Evolutionary conservation across 1,284 basidiomycete genomes (phyloP).

Genomic region (Nidula niveotomentosa): DNA sequence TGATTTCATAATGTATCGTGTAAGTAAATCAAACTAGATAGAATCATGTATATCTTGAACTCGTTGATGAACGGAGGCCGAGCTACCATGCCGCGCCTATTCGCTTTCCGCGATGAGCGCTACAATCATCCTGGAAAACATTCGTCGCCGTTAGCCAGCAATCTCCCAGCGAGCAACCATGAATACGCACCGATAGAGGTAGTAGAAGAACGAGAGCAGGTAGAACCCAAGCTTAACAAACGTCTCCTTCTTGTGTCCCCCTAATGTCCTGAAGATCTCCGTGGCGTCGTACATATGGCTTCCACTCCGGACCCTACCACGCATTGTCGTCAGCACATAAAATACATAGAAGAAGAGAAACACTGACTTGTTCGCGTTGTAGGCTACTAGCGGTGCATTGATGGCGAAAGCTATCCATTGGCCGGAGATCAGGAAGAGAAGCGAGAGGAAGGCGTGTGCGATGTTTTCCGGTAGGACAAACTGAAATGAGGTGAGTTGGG

Average conservation of each 20-base stretch:
- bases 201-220: conserved; percentile 95
- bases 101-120: conserved; percentile 83
- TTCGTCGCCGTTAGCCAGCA: conserved; percentile 1
- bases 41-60: no score
- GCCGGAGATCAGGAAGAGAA: conserved; percentile 89
- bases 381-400: conserved; percentile 89
- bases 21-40: no score
- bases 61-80: no score
- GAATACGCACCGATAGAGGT: conserved; percentile 83
- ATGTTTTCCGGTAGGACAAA: conserved; percentile 98
- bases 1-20: no score
- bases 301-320: conserved; percentile 83
- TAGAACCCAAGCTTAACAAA: conserved; percentile 98
- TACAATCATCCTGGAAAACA: conserved; percentile 72
- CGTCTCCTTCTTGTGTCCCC: conserved; percentile 95
- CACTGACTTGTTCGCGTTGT: conserved; percentile 93
- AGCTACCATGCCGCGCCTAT: conserved; percentile 23
- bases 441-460: conserved; percentile 89
- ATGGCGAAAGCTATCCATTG: conserved; percentile 96
- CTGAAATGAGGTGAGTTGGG: conserved; percentile 38
- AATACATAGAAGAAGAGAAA: conserved; percentile 2
- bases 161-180: not conserved
- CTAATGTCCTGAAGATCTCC: conserved; percentile 96
- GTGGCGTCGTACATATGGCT: conserved; percentile 99
- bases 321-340: not conserved